Evolutionary conservation across 2,329 filamentous ascomycete genomes (phyloP).

Genomic region (Neurospora crassa): DNA sequence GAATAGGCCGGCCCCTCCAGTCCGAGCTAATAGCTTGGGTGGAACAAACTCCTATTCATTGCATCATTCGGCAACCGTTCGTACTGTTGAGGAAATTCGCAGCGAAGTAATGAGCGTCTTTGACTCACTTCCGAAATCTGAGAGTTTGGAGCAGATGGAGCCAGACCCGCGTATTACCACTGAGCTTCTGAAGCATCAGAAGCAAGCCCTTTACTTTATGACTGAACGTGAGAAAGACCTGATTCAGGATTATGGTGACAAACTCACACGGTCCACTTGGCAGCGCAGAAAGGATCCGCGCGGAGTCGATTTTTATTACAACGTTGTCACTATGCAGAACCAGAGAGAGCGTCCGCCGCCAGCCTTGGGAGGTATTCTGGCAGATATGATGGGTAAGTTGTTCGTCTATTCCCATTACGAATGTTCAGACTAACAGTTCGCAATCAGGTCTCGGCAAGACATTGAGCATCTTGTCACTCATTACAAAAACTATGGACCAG

Average conservation of each 20-base stretch:
- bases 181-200: constrained; percentile 72
- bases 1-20: constrained; percentile 29
- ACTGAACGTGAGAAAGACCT: constrained; percentile 61
- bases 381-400: constrained; percentile 64
- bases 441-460: constrained; percentile 57
- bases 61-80: constrained; percentile 27
- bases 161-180: constrained; percentile 53
- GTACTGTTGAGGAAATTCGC: constrained; percentile 78
- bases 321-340: constrained; percentile 73
- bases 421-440: too few species aligned
- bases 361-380: constrained; percentile 63
- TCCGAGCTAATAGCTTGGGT: constrained; percentile 7
- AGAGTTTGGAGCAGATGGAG: constrained; percentile 67
- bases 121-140: constrained; percentile 66
- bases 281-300: constrained; percentile 43
- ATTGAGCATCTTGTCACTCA: constrained; percentile 72
- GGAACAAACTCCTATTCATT: constrained; percentile 14
- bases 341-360: constrained; percentile 52
- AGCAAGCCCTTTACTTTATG: constrained; percentile 85
- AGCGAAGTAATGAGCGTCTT: constrained; percentile 81
- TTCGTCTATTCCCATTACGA: neutral
- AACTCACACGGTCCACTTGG: constrained; percentile 68
- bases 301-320: constrained; percentile 57
- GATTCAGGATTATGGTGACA: constrained; percentile 45
- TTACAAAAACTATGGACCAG: constrained; percentile 55